A percentile compares a stretch with the other conserved stretches of the same genome.
These are phyloP conservation scores for Phyllosticta citrichinensis DNA, from an alignment of 2,329 filamentous ascomycete genomes.

Conservation along the genomic window DNA sequence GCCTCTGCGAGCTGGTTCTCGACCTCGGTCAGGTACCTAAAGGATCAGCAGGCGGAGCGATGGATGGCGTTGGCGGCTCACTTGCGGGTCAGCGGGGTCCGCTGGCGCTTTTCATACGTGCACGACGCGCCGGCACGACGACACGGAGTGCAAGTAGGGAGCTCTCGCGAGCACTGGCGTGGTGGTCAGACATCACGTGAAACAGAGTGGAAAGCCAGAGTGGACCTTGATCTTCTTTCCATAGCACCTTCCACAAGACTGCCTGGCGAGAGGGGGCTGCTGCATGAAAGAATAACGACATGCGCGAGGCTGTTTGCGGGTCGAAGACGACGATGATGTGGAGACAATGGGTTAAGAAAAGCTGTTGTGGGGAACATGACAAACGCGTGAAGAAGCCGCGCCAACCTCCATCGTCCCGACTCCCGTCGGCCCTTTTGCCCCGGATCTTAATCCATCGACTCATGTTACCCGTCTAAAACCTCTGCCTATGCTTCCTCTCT, in stretches of 20 bases:
- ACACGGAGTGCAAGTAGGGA: conserved; percentile 1
- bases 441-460: background rate
- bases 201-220: background rate
- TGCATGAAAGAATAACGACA: background rate
- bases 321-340: background rate
- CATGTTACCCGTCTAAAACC: background rate
- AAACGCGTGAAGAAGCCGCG: background rate
- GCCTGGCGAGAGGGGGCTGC: background rate
- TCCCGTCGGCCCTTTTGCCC: background rate
- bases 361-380: background rate
- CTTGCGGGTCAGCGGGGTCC: conserved; percentile 3
- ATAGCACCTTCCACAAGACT: conserved; percentile 5
- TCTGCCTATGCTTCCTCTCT: background rate
- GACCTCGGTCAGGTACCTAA: conserved; percentile 4
- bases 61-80: background rate
- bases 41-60: background rate
- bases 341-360: background rate
- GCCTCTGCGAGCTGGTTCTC: conserved; percentile 6
- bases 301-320: background rate
- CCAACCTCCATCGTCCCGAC: background rate
- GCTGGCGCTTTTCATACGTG: background rate
- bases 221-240: conserved; percentile 5
- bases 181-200: conserved; percentile 1
- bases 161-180: background rate
- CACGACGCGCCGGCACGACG: background rate